phyloP scores from a whole-genome alignment of 108 stramenopile genomes.

The Pinguiococcus pyrenoidosus region DNA sequence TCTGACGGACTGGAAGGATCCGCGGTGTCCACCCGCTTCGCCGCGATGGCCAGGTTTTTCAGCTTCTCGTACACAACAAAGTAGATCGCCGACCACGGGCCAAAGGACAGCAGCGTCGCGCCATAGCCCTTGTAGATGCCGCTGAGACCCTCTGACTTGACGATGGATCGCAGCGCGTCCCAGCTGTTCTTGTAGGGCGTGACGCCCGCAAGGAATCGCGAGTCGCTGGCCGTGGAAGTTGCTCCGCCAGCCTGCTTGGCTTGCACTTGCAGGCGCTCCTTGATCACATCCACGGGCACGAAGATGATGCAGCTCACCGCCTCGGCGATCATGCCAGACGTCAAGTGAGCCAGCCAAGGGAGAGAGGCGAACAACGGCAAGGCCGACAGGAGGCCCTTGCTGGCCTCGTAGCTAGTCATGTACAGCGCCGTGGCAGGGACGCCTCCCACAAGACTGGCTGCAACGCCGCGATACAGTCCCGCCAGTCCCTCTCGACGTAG shows the following conservation, averaged over 20 bases:
- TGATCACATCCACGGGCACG: constrained; percentile 94
- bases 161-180: constrained; percentile 61
- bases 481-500: constrained; percentile 56
- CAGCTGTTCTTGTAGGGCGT: constrained; percentile 52
- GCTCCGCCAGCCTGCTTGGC: background rate
- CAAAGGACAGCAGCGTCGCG: constrained; percentile 84
- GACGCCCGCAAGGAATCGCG: background rate
- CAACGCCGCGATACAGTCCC: constrained; percentile 82
- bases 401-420: constrained; percentile 72
- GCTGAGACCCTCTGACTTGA: constrained; percentile 54
- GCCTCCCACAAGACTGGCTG: constrained; percentile 67
- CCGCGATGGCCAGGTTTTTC: constrained; percentile 24
- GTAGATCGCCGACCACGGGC: constrained; percentile 88
- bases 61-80: constrained; percentile 84
- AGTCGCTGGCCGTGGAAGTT: background rate
- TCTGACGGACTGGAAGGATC: background rate
- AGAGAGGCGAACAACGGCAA: background rate
- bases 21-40: background rate
- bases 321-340: constrained; percentile 27
- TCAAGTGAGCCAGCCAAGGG: constrained; percentile 10
- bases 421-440: constrained; percentile 86
- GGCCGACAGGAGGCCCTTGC: constrained; percentile 29
- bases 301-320: constrained; percentile 70
- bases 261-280: constrained; percentile 91
- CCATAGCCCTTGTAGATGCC: constrained; percentile 67